Evolutionary conservation across 2,329 filamentous ascomycete species (phyloP).

Genomic region (Fusarium beomiforme): DNA sequence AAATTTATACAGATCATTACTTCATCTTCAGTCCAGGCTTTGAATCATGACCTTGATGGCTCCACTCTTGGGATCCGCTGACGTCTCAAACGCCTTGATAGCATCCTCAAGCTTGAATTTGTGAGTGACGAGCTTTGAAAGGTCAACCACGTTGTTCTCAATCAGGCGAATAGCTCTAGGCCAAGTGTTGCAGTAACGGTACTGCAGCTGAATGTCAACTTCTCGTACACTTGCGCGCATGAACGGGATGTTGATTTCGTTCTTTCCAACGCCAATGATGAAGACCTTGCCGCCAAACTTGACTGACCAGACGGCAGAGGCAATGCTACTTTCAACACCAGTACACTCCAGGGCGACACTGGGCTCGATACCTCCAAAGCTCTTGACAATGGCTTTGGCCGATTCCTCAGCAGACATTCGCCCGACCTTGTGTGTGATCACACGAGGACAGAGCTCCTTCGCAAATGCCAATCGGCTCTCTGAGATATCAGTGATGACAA

Average conservation of each 20-base stretch:
- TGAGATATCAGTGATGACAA: slow-evolving; percentile 96
- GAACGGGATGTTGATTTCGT: slow-evolving; percentile 95
- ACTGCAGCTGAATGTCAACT: slow-evolving; percentile 96
- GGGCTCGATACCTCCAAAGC: slow-evolving; percentile 83
- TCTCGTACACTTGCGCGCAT: slow-evolving; percentile 92
- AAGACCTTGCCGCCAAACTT: slow-evolving; percentile 98
- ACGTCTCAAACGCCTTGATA: slow-evolving; percentile 87
- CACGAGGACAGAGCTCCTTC: slow-evolving; percentile 81
- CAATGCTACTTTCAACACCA: slow-evolving; percentile 89
- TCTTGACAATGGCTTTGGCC: slow-evolving; percentile 71
- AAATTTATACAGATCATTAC: slow-evolving; percentile 20
- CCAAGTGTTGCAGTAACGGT: slow-evolving; percentile 97
- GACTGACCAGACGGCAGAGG: slow-evolving; percentile 85
- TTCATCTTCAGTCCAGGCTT: slow-evolving; percentile 62
- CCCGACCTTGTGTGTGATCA: slow-evolving; percentile 82
- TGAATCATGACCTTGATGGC: slow-evolving; percentile 99
- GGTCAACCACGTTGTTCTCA: slow-evolving; percentile 83
- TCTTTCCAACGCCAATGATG: slow-evolving; percentile 93
- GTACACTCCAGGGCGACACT: slow-evolving; percentile 90
- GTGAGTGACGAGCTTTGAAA: slow-evolving; percentile 88
- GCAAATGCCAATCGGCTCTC: slow-evolving; percentile 86
- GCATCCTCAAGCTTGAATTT: slow-evolving; percentile 87
- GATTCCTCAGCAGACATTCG: slow-evolving; percentile 74
- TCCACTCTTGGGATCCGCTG: slow-evolving; percentile 86
- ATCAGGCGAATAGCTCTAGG: slow-evolving; percentile 90